Evolutionary conservation across 1,284 basidiomycete genomes (phyloP), one percentile per base, ranked within the genome.

Genomic region (Naganishia cerealis): DNA sequence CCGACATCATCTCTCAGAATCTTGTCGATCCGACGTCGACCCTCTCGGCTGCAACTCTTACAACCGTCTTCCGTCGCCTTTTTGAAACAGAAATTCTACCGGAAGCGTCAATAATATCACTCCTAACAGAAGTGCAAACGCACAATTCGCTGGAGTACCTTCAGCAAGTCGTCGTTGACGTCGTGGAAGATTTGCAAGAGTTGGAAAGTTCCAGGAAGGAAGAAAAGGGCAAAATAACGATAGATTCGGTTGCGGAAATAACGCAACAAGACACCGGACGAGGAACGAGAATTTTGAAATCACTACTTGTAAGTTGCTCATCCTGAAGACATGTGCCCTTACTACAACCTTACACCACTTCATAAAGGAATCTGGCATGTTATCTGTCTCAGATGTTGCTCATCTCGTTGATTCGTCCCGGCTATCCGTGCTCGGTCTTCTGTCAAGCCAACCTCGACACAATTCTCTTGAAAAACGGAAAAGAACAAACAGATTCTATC

Each of bases 401-500:
- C 63, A 65, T 21, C 33, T 69, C 13, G 54, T 69, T 66, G 66
- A 65, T 67, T 53, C 70, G 5, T 46, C 53, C n/a, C 21, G 42
- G 1, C 36, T 48, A 16, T 15, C 43, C 18, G 26, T 15, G 10
- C 38, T 63, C 18, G 43, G 52, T 33, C 26, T 54, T 29, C 29
- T 55, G 57, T 65, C 57, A 38, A 36, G 40, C 42, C 57, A 54
- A 67, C 59, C 54, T 38, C 29, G 57, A 68, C 54, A 57, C 54
- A 12, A 52, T 75, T 18, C 73, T 73, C 8, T 59, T 68, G 67
- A 68, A 65, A 63, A 63, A 16, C 61, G 62, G 38, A 58, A 67
- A 61, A 62, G 70, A 7, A 81, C 77, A 3, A 65, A 74, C 13
- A 68, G 75, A 29, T 82, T 80, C 81, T 99, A 95, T 85, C 97